phyloP scores from a whole-genome alignment of 352 stramenopile genomes.

The Globisporangium abappressorium region DNA sequence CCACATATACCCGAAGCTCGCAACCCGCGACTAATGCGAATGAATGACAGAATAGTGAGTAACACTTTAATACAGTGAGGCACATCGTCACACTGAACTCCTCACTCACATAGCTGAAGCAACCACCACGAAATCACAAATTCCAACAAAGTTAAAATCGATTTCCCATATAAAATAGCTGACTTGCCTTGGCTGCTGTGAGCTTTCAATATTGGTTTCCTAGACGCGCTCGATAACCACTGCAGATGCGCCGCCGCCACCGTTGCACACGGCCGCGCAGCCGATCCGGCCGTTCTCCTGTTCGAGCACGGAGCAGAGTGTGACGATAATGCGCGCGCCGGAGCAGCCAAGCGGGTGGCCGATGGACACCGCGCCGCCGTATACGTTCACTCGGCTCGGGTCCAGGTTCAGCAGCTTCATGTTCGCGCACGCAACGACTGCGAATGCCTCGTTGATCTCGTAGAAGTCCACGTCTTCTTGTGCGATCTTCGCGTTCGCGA shows the following conservation, averaged over 20 bases:
- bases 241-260: slow-evolving; percentile 93
- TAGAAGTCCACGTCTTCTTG: slow-evolving; percentile 92
- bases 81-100: not conserved
- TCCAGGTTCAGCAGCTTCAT: slow-evolving; percentile 89
- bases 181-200: not conserved
- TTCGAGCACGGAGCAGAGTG: slow-evolving; percentile 90
- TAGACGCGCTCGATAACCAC: slow-evolving; percentile 90
- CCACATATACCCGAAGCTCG: slow-evolving; percentile 67
- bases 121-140: not conserved
- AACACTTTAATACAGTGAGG: not conserved
- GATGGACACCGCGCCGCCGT: slow-evolving; percentile 80
- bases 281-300: slow-evolving; percentile 89
- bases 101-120: not conserved
- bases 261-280: slow-evolving; percentile 96
- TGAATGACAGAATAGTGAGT: not conserved
- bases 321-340: slow-evolving; percentile 89
- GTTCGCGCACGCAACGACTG: slow-evolving; percentile 94
- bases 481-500: slow-evolving; percentile 68
- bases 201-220: not conserved
- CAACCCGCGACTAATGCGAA: slow-evolving; percentile 40
- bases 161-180: not conserved
- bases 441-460: slow-evolving; percentile 99
- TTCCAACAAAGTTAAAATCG: slow-evolving; percentile 1
- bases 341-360: slow-evolving; percentile 70
- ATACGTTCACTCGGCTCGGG: slow-evolving; percentile 90